Base-by-base conservation (phyloP, 2,329 filamentous ascomycete genomes). In the Elsinoe fawcettii region DNA sequence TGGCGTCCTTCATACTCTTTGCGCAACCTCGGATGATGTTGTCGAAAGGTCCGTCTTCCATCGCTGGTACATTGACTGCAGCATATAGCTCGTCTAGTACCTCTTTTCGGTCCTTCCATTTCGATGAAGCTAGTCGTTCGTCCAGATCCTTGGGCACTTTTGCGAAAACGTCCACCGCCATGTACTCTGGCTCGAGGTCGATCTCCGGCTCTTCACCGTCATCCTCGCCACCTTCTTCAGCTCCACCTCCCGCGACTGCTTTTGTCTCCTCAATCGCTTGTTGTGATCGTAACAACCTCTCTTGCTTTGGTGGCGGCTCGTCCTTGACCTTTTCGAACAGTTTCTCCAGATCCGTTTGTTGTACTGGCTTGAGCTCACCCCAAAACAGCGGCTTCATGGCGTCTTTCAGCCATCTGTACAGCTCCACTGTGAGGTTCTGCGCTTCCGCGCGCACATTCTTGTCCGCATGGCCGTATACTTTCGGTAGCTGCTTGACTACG, bases 351-450 rank as follows among this genome's bases (percentile, higher is more conserved):
- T 99, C 95, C 60, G 86, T 84, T 71, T 99, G 93, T 69, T 99
- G 93, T 0, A 95, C 92, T 0, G 92, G 87, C 70, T 99, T 99
- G 60, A 99, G 73, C 59, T 99, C 93, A 44, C 81, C 84, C 91
- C 93, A 99, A 70, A 99, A 97, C 73, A 97, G 86, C 36, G 92
- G 90, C 70, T 99, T 99, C 85, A 99, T 96, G 9, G 92, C 92
- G 62, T 99, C 93, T 63, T 92, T 87, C 32, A 99, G 78, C 93
- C 95, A 99, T 72, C 93, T 80, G 73, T 99, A 99, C 58, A 99
- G 82, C 69, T 99, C 95, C 49, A 96, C 89, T 0, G 92, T 87
- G 58, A 99, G 77, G 64, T 87, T 90, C 47, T 93, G 93, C 25
- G 91, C 90, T 70, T 96, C 93, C 2, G 91, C 90, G 72, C 93